Evolutionary conservation across 805 yeast genomes (phyloP), one percentile per base, ranked within the genome.

Genomic region (Yamadazyma tumulicola): DNA sequence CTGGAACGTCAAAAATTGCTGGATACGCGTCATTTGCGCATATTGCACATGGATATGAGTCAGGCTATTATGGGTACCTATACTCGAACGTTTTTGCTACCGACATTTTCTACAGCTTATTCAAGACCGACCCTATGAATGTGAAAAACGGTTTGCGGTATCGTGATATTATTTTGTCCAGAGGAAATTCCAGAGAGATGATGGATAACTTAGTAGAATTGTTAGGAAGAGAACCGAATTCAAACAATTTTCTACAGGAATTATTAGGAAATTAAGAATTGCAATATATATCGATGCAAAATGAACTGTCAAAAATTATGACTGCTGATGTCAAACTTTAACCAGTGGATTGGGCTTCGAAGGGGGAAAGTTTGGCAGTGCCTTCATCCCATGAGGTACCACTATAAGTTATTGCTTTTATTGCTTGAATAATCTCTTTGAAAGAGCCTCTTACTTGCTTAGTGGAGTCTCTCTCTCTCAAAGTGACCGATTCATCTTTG

Each of bases 381-480:
- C 94, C 96, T 58, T 85, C 86, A 27, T 71, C 77, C 98, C 98
- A 91, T 13, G 85, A 50, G 32, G 61, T 73, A 44, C 86, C 89
- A 34, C 74, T 74, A 58, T 83, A 81, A 37, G 93, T 81, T 58
- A 91, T 77, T 19, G 69, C 74, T 61, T 78, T 77, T 49, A 91
- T 78, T 32, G 97, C 88, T 34, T 69, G 73, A 38, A 75, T 61
- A 47, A 85, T 71, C 13, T 79, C 88, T 35, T 75, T 81, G 39
- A 81, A 74, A 11, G 85, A 67, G 44, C 97, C 98, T 74, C 98
- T 86, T 32, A 89, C 96, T 73, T 91, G 98, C 60, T 80, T 83
- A 22, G 97, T 93, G 37, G 95, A 75, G 64, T 91, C 98, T 73
- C 98, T 85, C 67, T 91, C 97, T 75, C 98, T 86, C 57, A 91